These are phyloP conservation scores for Phyllosticta paracitricarpa DNA, from an alignment of 2,329 filamentous ascomycete genomes.

Conservation along the genomic window DNA sequence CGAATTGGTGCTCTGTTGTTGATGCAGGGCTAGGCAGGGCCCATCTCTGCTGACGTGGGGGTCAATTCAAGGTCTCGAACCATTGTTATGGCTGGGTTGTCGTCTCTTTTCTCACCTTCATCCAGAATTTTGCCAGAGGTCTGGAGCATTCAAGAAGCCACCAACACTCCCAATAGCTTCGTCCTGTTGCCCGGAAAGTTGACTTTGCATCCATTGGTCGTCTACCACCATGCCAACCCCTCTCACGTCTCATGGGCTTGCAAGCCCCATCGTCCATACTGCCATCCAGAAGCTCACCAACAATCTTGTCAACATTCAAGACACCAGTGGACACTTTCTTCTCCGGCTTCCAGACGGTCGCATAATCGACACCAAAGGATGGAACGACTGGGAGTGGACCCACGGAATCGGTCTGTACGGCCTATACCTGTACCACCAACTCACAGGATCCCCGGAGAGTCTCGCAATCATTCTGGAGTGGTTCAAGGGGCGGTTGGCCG, in stretches of 20 bases:
- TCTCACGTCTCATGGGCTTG: constrained; percentile 30
- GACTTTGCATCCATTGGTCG: neutral
- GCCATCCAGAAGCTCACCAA: constrained; percentile 58
- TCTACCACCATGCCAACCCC: constrained; percentile 34
- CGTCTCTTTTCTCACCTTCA: neutral
- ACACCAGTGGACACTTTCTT: constrained; percentile 64
- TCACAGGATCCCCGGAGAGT: constrained; percentile 53
- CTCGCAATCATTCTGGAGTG: constrained; percentile 61
- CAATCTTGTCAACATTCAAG: constrained; percentile 68
- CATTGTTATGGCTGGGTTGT: neutral
- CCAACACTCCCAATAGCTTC: neutral
- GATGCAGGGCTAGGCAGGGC: neutral
- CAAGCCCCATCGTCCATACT: constrained; percentile 37
- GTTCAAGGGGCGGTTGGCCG: constrained; percentile 59
- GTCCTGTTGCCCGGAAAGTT: neutral
- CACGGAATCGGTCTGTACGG: constrained; percentile 73
- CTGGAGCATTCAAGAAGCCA: neutral
- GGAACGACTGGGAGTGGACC: constrained; percentile 77
- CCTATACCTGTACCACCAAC: constrained; percentile 69
- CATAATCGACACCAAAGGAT: constrained; percentile 75
- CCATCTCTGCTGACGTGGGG: neutral
- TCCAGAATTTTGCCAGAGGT: neutral
- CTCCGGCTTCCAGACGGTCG: constrained; percentile 61
- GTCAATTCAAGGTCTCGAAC: neutral
- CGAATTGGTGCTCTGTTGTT: neutral